Conservation (phyloP, 1,139 yeast species). For the Blastobotrys aristatus region DNA sequence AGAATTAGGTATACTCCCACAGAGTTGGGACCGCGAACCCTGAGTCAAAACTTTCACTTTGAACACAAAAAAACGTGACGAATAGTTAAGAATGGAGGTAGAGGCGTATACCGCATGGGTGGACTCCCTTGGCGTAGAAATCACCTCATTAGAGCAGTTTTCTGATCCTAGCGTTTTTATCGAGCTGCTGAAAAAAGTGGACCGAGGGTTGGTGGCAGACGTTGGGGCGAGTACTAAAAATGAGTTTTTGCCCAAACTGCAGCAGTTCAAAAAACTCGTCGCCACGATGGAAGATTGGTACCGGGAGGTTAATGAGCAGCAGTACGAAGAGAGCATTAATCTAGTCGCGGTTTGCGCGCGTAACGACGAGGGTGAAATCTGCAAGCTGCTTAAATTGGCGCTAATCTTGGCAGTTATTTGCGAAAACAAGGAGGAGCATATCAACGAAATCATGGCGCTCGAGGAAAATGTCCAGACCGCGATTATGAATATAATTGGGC, state of each 20-base stretch:
- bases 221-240: not conserved
- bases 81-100: not conserved
- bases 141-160: not conserved
- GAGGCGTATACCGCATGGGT: not conserved
- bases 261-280: not conserved
- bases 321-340: not conserved
- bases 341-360: slow-evolving; percentile 2
- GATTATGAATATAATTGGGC: slow-evolving; percentile 18
- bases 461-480: slow-evolving; percentile 16
- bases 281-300: not conserved
- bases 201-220: not conserved
- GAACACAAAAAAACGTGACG: too few species aligned
- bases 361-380: not conserved
- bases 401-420: slow-evolving; percentile 17
- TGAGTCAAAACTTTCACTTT: too few species aligned
- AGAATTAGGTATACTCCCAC: too few species aligned
- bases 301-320: not conserved
- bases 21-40: too few species aligned
- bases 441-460: slow-evolving; percentile 17
- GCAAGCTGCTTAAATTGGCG: slow-evolving; percentile 15
- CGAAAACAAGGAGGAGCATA: slow-evolving; percentile 15
- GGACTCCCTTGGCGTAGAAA: not conserved
- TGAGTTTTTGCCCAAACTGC: not conserved
- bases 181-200: not conserved
- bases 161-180: not conserved